Conservation (phyloP, 352 stramenopile genomes). For the Globisporangium yorkense region DNA sequence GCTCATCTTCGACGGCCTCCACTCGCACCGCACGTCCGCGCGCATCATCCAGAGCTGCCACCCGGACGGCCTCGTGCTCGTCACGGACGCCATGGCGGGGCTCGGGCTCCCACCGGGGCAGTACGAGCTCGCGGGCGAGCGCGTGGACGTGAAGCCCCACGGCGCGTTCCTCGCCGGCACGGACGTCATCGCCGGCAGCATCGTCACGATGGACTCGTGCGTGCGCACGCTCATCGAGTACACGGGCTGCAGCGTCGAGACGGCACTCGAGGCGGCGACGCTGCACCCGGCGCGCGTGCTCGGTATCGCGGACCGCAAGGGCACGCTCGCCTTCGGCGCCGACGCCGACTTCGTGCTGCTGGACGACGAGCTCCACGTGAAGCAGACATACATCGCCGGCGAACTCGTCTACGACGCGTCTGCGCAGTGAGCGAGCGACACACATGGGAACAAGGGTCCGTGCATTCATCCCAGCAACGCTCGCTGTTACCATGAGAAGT, state of each 20-base stretch:
- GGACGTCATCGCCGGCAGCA: constrained; percentile 80
- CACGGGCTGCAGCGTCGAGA: constrained; percentile 71
- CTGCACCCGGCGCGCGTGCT: constrained; percentile 70
- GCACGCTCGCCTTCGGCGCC: constrained; percentile 65
- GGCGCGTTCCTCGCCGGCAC: constrained; percentile 56
- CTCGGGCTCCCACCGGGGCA: constrained; percentile 69
- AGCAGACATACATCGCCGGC: constrained; percentile 72
- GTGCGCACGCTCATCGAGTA: constrained; percentile 75
- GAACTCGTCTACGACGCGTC: constrained; percentile 39
- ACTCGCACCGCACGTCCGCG: constrained; percentile 74
- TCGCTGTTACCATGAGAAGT: constrained; percentile 65
- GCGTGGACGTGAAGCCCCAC: constrained; percentile 45
- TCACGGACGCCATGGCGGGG: constrained; percentile 80
- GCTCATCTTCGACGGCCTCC: constrained; percentile 87
- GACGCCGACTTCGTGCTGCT: constrained; percentile 84
- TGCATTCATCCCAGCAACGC: not conserved
- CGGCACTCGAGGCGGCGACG: constrained; percentile 71
- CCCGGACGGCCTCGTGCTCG: constrained; percentile 70
- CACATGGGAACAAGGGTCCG: not conserved
- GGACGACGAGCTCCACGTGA: constrained; percentile 58
- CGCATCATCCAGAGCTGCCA: constrained; percentile 80
- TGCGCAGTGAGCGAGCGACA: not conserved
- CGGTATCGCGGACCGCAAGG: constrained; percentile 50
- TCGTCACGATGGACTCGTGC: constrained; percentile 80
- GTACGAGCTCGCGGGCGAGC: constrained; percentile 70